Conservation (phyloP, 306 rosid genomes). For the Clitoria ternatea region DNA sequence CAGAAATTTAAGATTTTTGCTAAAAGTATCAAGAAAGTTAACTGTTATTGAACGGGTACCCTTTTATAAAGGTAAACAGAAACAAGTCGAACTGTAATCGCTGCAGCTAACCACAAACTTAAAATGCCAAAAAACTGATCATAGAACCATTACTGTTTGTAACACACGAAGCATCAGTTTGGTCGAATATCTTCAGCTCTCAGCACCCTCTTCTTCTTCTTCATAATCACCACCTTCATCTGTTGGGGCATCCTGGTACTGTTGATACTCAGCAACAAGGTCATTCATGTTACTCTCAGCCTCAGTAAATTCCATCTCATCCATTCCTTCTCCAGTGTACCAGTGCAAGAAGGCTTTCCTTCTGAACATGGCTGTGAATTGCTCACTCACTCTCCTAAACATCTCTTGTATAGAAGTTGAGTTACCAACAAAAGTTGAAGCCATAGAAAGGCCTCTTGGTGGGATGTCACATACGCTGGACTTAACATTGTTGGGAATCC, state of each 20-base stretch:
- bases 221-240: constrained; percentile 45
- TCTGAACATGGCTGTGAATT: constrained; percentile 76
- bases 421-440: constrained; percentile 72
- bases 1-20: not conserved
- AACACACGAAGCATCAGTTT: constrained; percentile 25
- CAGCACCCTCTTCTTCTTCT: constrained; percentile 22
- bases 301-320: constrained; percentile 70
- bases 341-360: constrained; percentile 88
- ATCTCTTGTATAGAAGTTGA: constrained; percentile 78
- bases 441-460: constrained; percentile 56
- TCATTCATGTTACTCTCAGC: constrained; percentile 83
- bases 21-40: not conserved
- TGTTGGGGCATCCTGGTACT: constrained; percentile 60
- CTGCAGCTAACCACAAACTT: constrained; percentile 10
- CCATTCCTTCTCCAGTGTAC: constrained; percentile 82
- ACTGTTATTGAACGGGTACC: not conserved
- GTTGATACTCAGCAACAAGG: constrained; percentile 78
- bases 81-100: not conserved
- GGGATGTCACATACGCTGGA: constrained; percentile 80
- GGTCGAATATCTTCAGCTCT: constrained; percentile 37
- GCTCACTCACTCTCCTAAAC: constrained; percentile 79
- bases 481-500: constrained; percentile 80
- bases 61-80: not conserved
- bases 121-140: constrained; percentile 1
- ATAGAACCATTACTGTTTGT: constrained; percentile 23